Evolutionary conservation across 768 basidiomycete genomes (phyloP).

Genomic region (Gyrodon lividus): DNA sequence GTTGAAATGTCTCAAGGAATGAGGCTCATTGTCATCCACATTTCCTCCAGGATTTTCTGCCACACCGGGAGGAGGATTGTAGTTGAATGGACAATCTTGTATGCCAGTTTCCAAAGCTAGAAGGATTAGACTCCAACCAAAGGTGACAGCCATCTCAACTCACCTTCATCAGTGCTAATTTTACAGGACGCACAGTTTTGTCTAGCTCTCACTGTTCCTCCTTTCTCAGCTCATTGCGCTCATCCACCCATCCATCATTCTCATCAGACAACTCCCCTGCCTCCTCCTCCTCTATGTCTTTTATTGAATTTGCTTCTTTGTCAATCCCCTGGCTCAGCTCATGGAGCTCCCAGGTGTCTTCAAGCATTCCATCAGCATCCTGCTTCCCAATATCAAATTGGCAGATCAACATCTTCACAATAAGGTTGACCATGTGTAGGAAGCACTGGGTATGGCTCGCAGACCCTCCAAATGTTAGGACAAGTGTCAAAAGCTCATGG

Average conservation of each 20-base stretch:
- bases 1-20: too few species aligned
- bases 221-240: not conserved
- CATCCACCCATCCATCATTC: slow-evolving; percentile 2
- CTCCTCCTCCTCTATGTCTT: not conserved
- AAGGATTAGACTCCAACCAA: too few species aligned
- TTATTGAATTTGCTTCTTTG: not conserved
- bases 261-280: not conserved
- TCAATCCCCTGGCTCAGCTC: not conserved
- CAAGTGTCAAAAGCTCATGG: slow-evolving; percentile 16
- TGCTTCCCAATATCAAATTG: too few species aligned
- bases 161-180: not conserved
- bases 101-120: too few species aligned
- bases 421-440: slow-evolving; percentile 16
- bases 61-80: too few species aligned
- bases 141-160: too few species aligned
- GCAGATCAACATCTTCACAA: slow-evolving; percentile 1
- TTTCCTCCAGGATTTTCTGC: too few species aligned
- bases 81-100: too few species aligned
- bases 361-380: too few species aligned
- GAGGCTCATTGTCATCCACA: too few species aligned
- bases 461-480: slow-evolving; percentile 23
- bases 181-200: not conserved
- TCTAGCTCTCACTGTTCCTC: not conserved
- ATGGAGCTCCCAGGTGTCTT: too few species aligned
- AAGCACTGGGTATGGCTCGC: slow-evolving; percentile 12